Base-by-base conservation (phyloP, 768 basidiomycete species). In the Candolleomyces aberdarensis region DNA sequence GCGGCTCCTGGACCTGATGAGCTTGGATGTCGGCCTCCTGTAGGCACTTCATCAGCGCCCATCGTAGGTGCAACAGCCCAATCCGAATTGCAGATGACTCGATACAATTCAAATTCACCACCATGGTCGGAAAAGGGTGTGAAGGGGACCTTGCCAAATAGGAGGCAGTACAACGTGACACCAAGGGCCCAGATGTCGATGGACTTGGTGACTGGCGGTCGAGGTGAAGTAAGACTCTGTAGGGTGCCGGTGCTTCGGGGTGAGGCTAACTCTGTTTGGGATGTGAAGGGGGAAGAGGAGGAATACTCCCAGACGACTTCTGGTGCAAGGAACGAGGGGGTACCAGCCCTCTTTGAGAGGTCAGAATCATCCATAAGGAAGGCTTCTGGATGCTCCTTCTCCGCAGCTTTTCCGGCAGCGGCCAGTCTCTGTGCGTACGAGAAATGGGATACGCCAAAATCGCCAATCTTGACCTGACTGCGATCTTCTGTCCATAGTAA, bases 101-200 rank as follows among this genome's bases (percentile, higher is more conserved):
- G 76, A 74, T 95, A 96, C 56, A 97, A 75, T 58, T 81, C 82
- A 71, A 85, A 97, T 73, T 95, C 92, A 40, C 72, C 70, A 22
- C 66, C 66, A 22, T 62, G 66, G 65, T 67, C 59, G 56, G 75
- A 62, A 48, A 69, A 67, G 2, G 75, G 65, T 20, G 69, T 61
- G 73, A 95, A 98, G 1, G 96, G 96, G 1, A 89, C 85, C 59
- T 77, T 78, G 10, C 94, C 97, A 65, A 96, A 98, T 1, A 98
- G 82, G 50, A 98, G 83, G 70, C 95, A 96, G 74, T 94, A 98
- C 5, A 98, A 79, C 2, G 97, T 99, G 32, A 98, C 91, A 22
- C 97, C 97, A 2, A 99, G 83, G 0, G 97, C 96, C 97, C 97
- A 99, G 39, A 99, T 85, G 69, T 99, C 97, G 70, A 98, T 96